Conservation (phyloP, 371 early-diverging fungal species). For the Apophysomyces sp. region DNA sequence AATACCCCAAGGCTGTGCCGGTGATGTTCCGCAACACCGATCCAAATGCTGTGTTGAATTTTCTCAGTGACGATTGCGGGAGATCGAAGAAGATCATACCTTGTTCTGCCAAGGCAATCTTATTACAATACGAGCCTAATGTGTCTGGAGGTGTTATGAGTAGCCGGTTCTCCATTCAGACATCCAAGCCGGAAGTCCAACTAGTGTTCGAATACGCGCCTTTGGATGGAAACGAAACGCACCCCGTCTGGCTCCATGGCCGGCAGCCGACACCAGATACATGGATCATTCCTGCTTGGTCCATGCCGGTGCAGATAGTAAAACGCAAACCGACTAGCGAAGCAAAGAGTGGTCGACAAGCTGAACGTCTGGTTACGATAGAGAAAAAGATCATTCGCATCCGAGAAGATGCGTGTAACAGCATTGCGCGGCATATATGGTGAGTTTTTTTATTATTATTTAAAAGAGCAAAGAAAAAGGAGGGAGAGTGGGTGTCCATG, state of each 20-base stretch:
- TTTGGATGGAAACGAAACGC: not conserved
- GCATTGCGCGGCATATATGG: slow-evolving; percentile 50
- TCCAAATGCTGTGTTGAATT: not conserved
- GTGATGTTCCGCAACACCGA: slow-evolving; percentile 5
- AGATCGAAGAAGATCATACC: slow-evolving; percentile 7
- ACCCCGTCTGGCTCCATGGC: slow-evolving; percentile 25
- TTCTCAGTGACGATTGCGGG: not conserved
- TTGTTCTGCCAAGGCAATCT: not conserved
- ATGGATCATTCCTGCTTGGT: slow-evolving; percentile 45
- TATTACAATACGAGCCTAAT: slow-evolving; percentile 28
- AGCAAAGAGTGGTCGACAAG: slow-evolving; percentile 25
- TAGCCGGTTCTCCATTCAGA: slow-evolving; percentile 20
- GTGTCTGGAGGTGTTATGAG: slow-evolving; percentile 33
- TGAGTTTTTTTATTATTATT: too few species aligned
- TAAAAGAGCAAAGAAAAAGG: not conserved
- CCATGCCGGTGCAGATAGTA: slow-evolving; percentile 18
- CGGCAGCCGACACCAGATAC: slow-evolving; percentile 3
- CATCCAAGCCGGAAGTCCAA: slow-evolving; percentile 14
- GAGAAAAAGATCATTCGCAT: slow-evolving; percentile 11
- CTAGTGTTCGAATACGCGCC: slow-evolving; percentile 11
- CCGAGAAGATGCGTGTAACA: slow-evolving; percentile 38
- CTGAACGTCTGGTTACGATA: slow-evolving; percentile 15
- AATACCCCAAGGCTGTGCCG: slow-evolving; percentile 25
- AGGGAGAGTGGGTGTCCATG: not conserved
- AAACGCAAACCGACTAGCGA: slow-evolving; percentile 11